Conservation (phyloP, 768 basidiomycete genomes). For the Calocybe gangraenosa region DNA sequence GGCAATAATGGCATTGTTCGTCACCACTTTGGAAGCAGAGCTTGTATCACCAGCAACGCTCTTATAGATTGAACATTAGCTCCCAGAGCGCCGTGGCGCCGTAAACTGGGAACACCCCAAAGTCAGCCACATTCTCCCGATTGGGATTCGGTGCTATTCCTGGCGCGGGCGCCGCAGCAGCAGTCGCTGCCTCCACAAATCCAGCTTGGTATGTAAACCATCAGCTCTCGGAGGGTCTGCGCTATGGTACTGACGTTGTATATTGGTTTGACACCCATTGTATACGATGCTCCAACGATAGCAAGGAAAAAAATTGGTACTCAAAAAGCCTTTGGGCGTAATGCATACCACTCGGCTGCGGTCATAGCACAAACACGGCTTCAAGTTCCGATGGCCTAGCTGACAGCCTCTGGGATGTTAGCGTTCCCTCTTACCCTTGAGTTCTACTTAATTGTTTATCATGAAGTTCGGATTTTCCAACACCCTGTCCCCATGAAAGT, state of each 20-base stretch:
- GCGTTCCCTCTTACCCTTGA: too few species aligned
- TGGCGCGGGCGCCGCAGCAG: slow-evolving; percentile 48
- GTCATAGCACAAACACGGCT: slow-evolving; percentile 77
- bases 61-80: slow-evolving; percentile 22
- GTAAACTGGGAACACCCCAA: slow-evolving; percentile 18
- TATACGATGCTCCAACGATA: slow-evolving; percentile 64
- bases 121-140: slow-evolving; percentile 53
- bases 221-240: background rate
- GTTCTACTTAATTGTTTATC: too few species aligned
- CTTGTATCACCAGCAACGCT: background rate
- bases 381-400: slow-evolving; percentile 26
- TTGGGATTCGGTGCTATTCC: slow-evolving; percentile 87
- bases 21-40: background rate
- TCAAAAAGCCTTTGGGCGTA: slow-evolving; percentile 93
- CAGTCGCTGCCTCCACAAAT: slow-evolving; percentile 34
- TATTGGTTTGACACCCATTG: slow-evolving; percentile 21
- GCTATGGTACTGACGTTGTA: slow-evolving; percentile 3
- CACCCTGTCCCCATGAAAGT: too few species aligned
- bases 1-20: background rate
- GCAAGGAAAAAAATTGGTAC: slow-evolving; percentile 88
- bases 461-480: too few species aligned
- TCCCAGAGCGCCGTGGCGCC: slow-evolving; percentile 13
- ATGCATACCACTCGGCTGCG: slow-evolving; percentile 73
- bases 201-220: slow-evolving; percentile 13
- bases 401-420: too few species aligned